Evolutionary conservation across 106 monocot species (phyloP).

Genomic region (Dendrobium huoshanense): DNA sequence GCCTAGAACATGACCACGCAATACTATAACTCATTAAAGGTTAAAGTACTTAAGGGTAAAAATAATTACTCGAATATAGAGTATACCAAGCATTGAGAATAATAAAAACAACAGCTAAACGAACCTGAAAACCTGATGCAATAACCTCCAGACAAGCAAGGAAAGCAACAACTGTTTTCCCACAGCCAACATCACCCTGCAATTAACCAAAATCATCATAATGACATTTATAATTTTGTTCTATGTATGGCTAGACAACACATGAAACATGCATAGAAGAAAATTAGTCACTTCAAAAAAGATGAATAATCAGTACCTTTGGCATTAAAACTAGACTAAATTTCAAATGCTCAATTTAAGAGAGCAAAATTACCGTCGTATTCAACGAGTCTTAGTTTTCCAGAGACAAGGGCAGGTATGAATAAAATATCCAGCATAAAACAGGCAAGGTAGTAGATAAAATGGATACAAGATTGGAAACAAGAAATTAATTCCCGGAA

Average conservation of each 20-base stretch:
- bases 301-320: neutral
- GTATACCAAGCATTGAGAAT: neutral
- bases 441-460: neutral
- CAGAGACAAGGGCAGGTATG: neutral
- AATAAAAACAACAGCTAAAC: neutral
- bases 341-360: neutral
- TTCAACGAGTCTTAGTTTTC: neutral
- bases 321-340: neutral
- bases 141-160: conserved; percentile 94
- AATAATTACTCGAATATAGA: neutral
- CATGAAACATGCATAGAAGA: neutral
- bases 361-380: neutral
- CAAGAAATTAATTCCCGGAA: neutral
- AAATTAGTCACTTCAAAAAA: neutral
- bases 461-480: neutral
- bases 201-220: neutral
- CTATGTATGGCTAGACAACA: neutral
- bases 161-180: conserved; percentile 97
- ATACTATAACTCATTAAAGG: neutral
- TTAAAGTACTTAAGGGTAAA: neutral
- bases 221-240: neutral
- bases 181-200: conserved; percentile 99
- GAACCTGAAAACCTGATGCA: conserved; percentile 92
- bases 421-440: neutral
- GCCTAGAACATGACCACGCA: conserved; percentile 38